Evolutionary conservation across 768 basidiomycete genomes (phyloP), one percentile per base, ranked within the genome.

Genomic region (Pulveroboletus sp.): DNA sequence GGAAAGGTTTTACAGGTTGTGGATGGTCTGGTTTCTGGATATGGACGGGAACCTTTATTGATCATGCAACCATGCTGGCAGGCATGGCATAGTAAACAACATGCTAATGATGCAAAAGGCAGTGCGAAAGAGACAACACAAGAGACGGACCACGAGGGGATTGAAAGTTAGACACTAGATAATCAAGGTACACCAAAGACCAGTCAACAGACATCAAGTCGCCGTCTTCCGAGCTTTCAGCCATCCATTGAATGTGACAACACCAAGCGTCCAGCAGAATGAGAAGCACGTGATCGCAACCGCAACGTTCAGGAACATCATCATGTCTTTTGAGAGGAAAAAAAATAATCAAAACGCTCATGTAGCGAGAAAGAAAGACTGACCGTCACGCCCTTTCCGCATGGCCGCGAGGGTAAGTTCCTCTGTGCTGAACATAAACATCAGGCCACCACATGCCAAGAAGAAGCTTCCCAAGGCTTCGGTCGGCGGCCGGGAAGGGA

Each of bases 401-500:
- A 97, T 96, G 15, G 93, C 93, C 11, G 89, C 87, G 54, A 89
- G 80, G 3, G 89, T 89, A 18, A 97, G 66, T 60, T 95, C 91
- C 69, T 97, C 93, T 8, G 86, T 86, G 32, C 88, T 91, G 51
- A 93, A 80, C 67, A 94, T 89, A 71, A 97, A 97, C 43, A 84
- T 77, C 50, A 97, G 66, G 9, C 95, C 95, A 40, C 94, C 94
- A 47, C 85, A 86, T 7, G 93, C 80, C 43, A 94, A 74, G 71
- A 87, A 88, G 69, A 97, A 89, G 51, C 89, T 80, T 14, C 86
- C 89, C 36, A 98, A 70, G 6, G 86, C 86, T 72, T 98, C 95
- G 0, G 94, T 94, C 0, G 94, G 95, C 6, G 95, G 95, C 8
- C 93, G 82, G 12, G 89, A 90, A 2, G 95, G 95, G 12, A 91